Evolutionary conservation across 2,329 filamentous ascomycete species (phyloP), one percentile per base, ranked within the genome.

Genomic region (Sporothrix brasiliensis): DNA sequence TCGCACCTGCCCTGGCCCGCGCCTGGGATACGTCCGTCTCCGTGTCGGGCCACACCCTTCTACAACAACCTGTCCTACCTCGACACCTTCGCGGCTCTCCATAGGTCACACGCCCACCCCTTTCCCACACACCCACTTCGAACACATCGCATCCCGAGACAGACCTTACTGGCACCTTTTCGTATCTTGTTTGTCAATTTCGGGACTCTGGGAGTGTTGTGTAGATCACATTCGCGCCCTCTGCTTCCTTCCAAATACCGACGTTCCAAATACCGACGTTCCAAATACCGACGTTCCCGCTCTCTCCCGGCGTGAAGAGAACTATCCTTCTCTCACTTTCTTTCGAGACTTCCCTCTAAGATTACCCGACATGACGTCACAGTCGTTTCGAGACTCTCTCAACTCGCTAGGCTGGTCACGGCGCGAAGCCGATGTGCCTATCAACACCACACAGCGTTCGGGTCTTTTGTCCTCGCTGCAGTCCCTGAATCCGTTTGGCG

Each of bases 321-420:
- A 44, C 58, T 41, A 2, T 19, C 60, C 34, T 24, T 13, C 63
- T 61, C 52, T 11, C 19, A 21, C 50, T 13, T n/a, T 21, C 34
- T n/a, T 44, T 49, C 7, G 30, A 49, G 3, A 13, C 39, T n/a
- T 44, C 9, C 10, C 44, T 39, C 34, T 9, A 34, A 7, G 41
- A 49, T 11, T 41, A 41, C 39, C 24, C 27, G 3, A 27, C 73
- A 97, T 97, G 94, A 91, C 94, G 73, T 94, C 93, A 75, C 85
- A 89, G 75, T 92, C 92, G 61, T 98, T 99, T 81, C 89, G 94
- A 79, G 93, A 97, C 81, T 96, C 92, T 27, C 93, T 98, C 85
- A 96, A 92, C 84, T 95, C 93, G 72, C 82, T 98, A 77, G 95
- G 95, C 73, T 98, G 95, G 95, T 92, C 92, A 77, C 91, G 94